Base-by-base conservation (phyloP, 495 filamentous ascomycete species). In the Astrothelium subdiscretum region DNA sequence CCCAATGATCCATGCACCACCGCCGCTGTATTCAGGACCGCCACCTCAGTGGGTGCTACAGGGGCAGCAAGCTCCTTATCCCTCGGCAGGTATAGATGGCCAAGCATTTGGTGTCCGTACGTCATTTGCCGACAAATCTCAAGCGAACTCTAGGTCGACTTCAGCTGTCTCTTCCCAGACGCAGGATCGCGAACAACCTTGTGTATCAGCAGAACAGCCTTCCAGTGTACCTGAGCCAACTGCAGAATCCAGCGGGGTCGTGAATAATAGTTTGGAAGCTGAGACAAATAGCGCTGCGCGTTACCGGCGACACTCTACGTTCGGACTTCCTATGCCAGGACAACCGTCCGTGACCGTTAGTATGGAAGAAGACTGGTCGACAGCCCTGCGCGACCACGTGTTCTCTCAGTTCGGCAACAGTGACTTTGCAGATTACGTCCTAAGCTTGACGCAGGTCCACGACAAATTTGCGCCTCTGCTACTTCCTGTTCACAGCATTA, bases 361-460 rank as follows among this genome's bases (percentile, higher is more conserved):
- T 29, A 24, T 29, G 26, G 48, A 29, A 2, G 48, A 54, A 15
- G 22, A 54, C 20, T 8, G 22, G 11, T 26, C 48, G 22, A 54
- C 24, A 10, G 61, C 43, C 31, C n/a, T 69, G 2, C 65, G 68
- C 4, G 38, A 64, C 12, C 68, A 75, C 58, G n/a, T 74, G 13
- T 63, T 32, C n/a, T 57, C 66, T 31, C 66, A 70, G 10, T 69
- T 71, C 52, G 68, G 65, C 8, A 68, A 70, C 57, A 59, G 66
- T 2, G 62, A 68, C n/a, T 65, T 73, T 35, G 66, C 72, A 3
- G 73, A 75, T 57, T 72, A 65, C 59, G 60, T 70, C 27, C 60
- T 75, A 31, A 64, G 66, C 20, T 70, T 65, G 54, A 38, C 51
- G 43, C 69, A 69, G n/a, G 43, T 59, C 3, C 35, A 31, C n/a